Evolutionary conservation across 2,329 filamentous ascomycete genomes (phyloP).

Genomic region (Curvularia eragrostidis): DNA sequence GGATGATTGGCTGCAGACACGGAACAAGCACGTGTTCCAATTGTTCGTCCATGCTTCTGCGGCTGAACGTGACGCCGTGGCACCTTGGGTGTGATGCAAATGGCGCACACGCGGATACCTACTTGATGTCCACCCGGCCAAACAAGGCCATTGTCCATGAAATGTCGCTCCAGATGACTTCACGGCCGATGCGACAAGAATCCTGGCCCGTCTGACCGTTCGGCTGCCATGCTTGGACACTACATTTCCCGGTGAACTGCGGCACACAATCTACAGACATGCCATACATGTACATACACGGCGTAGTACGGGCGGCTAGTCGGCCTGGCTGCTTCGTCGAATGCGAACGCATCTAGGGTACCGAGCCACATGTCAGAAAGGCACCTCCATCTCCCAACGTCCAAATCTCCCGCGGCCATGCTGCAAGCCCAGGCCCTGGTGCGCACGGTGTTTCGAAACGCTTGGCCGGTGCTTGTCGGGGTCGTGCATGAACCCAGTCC

Average conservation of each 20-base stretch:
- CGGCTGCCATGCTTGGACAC: not conserved
- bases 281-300: too few relatives aligned
- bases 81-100: conserved; percentile 7
- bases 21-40: not conserved
- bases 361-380: not conserved
- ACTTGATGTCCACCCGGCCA: not conserved
- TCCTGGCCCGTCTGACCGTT: not conserved
- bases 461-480: conserved; percentile 14
- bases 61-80: conserved; percentile 7
- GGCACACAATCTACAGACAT: not conserved
- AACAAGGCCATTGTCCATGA: conserved; percentile 3
- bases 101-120: conserved; percentile 5
- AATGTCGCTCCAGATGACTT: conserved; percentile 9
- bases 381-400: not conserved
- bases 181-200: not conserved
- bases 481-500: conserved; percentile 12
- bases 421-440: conserved; percentile 11
- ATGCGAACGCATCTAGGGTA: conserved; percentile 8
- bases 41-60: conserved; percentile 9
- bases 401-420: conserved; percentile 4
- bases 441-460: conserved; percentile 16
- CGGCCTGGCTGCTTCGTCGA: not conserved
- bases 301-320: not conserved
- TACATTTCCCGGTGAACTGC: not conserved
- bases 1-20: conserved; percentile 2